phyloP scores from a whole-genome alignment of 2,329 filamentous ascomycete genomes.

The Fusarium mexicanum region DNA sequence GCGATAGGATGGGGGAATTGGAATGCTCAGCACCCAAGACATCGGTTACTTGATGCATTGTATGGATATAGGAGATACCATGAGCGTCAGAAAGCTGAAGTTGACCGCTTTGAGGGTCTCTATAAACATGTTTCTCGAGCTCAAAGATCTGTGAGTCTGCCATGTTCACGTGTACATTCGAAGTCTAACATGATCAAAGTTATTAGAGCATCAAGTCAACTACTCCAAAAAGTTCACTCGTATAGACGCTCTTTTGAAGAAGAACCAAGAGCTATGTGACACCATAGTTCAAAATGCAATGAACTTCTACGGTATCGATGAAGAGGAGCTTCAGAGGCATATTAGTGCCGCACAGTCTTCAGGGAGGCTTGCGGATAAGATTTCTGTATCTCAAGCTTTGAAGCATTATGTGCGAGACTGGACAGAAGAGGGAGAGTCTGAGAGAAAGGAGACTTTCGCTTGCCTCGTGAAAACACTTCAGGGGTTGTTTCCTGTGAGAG shows the following conservation, averaged over 20 bases:
- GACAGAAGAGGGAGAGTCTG: constrained; percentile 58
- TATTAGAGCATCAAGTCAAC: constrained; percentile 65
- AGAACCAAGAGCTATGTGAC: constrained; percentile 58
- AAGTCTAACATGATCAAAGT: constrained; percentile 36
- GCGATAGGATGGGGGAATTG: constrained; percentile 44
- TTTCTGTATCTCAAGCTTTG: constrained; percentile 61
- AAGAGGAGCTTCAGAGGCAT: constrained; percentile 57
- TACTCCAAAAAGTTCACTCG: constrained; percentile 64
- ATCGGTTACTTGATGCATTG: constrained; percentile 53
- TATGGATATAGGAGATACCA: constrained; percentile 51
- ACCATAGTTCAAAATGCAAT: constrained; percentile 57
- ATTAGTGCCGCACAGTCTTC: constrained; percentile 50
- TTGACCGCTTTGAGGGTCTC: constrained; percentile 48
- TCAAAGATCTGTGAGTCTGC: constrained; percentile 43
- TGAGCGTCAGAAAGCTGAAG: constrained; percentile 48
- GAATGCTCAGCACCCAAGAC: constrained; percentile 50
- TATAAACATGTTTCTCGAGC: constrained; percentile 50
- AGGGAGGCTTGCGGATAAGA: constrained; percentile 54
- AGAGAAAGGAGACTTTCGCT: constrained; percentile 55
- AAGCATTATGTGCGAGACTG: constrained; percentile 69
- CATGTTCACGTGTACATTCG: fast-evolving
- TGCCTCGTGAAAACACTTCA: constrained; percentile 50
- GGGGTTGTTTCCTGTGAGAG: constrained; percentile 44
- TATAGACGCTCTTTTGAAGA: constrained; percentile 53
- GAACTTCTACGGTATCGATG: constrained; percentile 56